Evolutionary conservation across 2,329 filamentous ascomycete species (phyloP).

Genomic region (Ophiostoma montium): DNA sequence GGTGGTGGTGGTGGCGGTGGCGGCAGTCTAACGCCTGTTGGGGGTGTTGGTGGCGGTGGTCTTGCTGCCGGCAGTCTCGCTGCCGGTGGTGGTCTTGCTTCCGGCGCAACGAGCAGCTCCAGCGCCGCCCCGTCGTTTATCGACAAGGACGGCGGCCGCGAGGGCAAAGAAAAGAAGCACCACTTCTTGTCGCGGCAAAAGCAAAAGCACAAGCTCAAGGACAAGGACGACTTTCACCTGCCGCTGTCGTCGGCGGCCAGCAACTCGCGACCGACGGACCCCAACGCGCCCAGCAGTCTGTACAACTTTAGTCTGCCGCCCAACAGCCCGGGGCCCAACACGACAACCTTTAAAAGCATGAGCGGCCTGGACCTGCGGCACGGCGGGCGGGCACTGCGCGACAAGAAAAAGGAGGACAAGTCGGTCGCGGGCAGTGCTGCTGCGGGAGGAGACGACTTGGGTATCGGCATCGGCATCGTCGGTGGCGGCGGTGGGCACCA

Average conservation of each 20-base stretch:
- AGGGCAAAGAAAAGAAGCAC: slow-evolving; percentile 65
- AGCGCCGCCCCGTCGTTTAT: neutral
- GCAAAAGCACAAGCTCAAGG: slow-evolving; percentile 47
- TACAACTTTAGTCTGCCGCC: slow-evolving; percentile 67
- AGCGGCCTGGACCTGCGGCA: slow-evolving; percentile 68
- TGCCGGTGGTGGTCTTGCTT: neutral
- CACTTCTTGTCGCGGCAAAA: slow-evolving; percentile 70
- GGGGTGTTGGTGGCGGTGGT: neutral
- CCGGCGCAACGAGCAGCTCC: neutral
- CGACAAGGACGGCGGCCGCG: slow-evolving; percentile 23
- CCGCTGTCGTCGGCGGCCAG: slow-evolving; percentile 63
- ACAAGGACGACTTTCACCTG: slow-evolving; percentile 58
- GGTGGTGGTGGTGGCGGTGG: neutral
- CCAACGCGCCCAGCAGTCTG: slow-evolving; percentile 57
- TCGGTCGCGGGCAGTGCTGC: slow-evolving; percentile 19
- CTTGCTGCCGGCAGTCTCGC: neutral
- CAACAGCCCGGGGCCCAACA: slow-evolving; percentile 55
- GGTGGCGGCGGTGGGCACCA: slow-evolving; percentile 1
- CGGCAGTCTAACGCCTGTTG: neutral
- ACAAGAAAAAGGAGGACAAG: slow-evolving; percentile 59
- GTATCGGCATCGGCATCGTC: slow-evolving; percentile 17
- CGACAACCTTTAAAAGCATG: slow-evolving; percentile 64
- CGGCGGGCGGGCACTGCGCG: slow-evolving; percentile 59
- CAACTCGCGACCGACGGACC: slow-evolving; percentile 63
- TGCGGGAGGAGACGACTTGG: slow-evolving; percentile 28